Evolutionary conservation across 2,329 filamentous ascomycete genomes (phyloP).

Genomic region (Thermomyces lanuginosus): DNA sequence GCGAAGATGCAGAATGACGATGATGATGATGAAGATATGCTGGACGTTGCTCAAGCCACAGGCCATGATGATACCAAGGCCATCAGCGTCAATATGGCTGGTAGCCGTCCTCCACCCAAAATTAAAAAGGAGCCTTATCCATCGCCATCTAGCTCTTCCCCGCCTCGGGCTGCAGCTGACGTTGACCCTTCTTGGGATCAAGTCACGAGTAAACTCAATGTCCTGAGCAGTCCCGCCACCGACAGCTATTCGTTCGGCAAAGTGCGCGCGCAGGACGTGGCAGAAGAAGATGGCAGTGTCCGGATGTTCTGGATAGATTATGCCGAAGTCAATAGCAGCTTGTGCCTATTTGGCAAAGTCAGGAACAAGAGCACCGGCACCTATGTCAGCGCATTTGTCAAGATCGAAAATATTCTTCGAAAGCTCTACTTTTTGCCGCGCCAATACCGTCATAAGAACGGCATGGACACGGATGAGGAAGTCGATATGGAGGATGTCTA

Average conservation of each 20-base stretch:
- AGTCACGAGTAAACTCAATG: conserved; percentile 70
- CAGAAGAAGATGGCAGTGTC: conserved; percentile 84
- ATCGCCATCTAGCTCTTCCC: conserved; percentile 61
- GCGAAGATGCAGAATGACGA: conserved; percentile 48
- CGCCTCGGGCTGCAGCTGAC: conserved; percentile 42
- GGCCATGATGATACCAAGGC: conserved; percentile 46
- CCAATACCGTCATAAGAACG: conserved; percentile 41
- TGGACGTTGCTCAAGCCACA: conserved; percentile 69
- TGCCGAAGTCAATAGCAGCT: conserved; percentile 72
- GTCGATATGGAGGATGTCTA: conserved; percentile 83
- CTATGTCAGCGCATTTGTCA: conserved; percentile 86
- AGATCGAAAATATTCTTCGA: conserved; percentile 82
- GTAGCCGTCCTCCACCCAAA: conserved; percentile 62
- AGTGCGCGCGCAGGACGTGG: conserved; percentile 62
- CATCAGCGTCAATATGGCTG: conserved; percentile 68
- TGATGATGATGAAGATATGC: conserved; percentile 56
- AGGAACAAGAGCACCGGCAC: conserved; percentile 65
- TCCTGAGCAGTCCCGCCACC: conserved; percentile 55
- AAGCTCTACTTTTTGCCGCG: conserved; percentile 90
- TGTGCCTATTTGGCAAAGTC: conserved; percentile 93
- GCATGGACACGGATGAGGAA: conserved; percentile 56
- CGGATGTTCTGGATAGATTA: conserved; percentile 97
- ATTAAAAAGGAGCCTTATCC: conserved; percentile 52
- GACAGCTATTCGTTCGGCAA: conserved; percentile 56
- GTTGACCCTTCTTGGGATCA: conserved; percentile 81